Evolutionary conservation across 768 basidiomycete species (phyloP), one percentile per base, ranked within the genome.

Genomic region (Russula foetens): DNA sequence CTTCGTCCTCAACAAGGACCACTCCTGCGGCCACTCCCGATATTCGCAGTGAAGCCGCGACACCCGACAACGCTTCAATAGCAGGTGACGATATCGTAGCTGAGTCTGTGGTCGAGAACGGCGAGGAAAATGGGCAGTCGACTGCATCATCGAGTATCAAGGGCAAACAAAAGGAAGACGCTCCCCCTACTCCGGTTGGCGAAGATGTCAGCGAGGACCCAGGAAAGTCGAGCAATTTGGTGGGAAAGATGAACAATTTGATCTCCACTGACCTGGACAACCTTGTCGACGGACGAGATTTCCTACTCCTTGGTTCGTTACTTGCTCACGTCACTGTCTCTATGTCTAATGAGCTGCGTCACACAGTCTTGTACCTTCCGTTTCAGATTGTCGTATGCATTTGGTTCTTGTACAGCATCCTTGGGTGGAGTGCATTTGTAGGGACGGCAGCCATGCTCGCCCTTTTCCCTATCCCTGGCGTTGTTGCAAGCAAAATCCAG

Each of bases 191-290:
- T n/a, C 49, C 44, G 24, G 53, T 26, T 4, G 15, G 53, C 51
- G 41, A 63, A 49, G 29, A 56, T 24, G 39, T 33, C 21, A 7
- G 41, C 19, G 50, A 51, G 41, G 51, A 53, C 35, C 11, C 24
- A 26, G 44, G 48, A 3, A 53, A 60, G 31, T 69, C 71, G 12
- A 73, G 72, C 9, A 84, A 85, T 67, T 71, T 88, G 21, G 80
- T 84, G 39, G 89, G 90, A 11, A 87, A 82, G 68, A 84, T 92
- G 69, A 91, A 86, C 69, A 91, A 89, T 56, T 72, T 90, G 7
- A 80, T 88, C 35, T 83, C 87, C 8, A 83, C 84, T 1, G 89
- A 92, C 70, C 66, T 81, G 49, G 66, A 62, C 50, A 69, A 67
- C 41, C 51, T 74, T 19, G 49, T 68, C 19, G 66, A 67, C 2